Base-by-base conservation (phyloP, 176 grass and related monocot species). In the Aegilops bicornis region DNA sequence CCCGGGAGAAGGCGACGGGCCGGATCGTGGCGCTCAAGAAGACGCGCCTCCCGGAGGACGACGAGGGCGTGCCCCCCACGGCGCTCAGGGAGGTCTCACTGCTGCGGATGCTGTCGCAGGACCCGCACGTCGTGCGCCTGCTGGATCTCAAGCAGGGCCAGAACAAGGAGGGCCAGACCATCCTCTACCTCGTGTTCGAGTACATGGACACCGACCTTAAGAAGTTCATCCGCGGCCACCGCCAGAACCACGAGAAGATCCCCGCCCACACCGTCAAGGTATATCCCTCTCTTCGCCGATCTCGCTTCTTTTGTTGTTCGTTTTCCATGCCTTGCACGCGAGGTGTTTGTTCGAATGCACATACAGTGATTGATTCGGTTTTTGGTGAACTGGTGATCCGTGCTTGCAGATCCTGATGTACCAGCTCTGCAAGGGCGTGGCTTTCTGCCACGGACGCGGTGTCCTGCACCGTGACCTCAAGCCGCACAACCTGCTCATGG, bases 191-290 rank as follows among this genome's bases (percentile, higher is more conserved):
- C 14, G 92, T 99, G 77, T 99, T 99, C 84, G 97, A 99, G 80
- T 99, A 93, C 88, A 99, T 99, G 97, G 97, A 99, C 84, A 96
- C 92, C n/a, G 97, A 99, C 79, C 87, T 97, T 72, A 99, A 96
- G 92, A 99, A 96, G 81, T 99, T 88, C 92, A 99, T 99, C 85
- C 87, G 94, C 29, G 83, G 83, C 3, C 87, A 92, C 79, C 97
- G 94, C 75, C 66, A 77, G 77, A 99, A 88, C 73, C 84, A 91
- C 59, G 82, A 93, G 84, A 81, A 84, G 83, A 85, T 99, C 59
- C 82, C 94, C 6, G 20, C 87, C 0, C 58, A 65, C 50, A 93
- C 85, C 68, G 90, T 91, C 17, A 99, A 97, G 92, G 97, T 99
- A 82, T 22, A 54, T 36, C 42, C 7, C 22, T 43, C 52, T 8